These are phyloP conservation scores for Phytophthora sojae DNA, from an alignment of 352 stramenopile species.

Conservation along the genomic window DNA sequence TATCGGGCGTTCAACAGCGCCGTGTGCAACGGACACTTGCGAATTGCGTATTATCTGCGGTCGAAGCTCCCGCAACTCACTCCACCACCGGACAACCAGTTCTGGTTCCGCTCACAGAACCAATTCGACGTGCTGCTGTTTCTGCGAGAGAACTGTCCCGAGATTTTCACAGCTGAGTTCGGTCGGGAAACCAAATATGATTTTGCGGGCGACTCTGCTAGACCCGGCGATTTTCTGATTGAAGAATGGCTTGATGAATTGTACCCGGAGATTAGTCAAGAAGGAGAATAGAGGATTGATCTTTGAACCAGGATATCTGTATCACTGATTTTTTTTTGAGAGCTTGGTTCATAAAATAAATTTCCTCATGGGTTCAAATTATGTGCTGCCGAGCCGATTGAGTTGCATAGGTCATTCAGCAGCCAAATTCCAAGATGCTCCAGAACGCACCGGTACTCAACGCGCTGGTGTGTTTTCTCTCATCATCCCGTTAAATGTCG, in stretches of 20 bases:
- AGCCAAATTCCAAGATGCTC: too few species aligned
- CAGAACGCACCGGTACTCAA: too few species aligned
- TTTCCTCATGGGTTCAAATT: too few species aligned
- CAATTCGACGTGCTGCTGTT: background rate
- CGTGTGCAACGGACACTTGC: background rate
- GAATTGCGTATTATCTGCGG: background rate
- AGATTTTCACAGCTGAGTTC: background rate
- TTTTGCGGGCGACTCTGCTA: background rate
- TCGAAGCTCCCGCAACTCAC: background rate
- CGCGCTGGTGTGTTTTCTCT: too few species aligned
- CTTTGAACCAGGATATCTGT: too few species aligned
- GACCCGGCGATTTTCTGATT: background rate
- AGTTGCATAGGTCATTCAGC: too few species aligned
- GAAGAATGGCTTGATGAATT: background rate
- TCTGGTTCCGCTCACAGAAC: background rate
- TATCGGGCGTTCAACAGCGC: background rate
- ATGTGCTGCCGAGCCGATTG: too few species aligned
- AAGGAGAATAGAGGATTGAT: too few species aligned
- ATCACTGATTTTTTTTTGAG: too few species aligned
- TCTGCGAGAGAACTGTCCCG: background rate
- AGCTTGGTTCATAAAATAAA: too few species aligned
- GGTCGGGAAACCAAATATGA: background rate
- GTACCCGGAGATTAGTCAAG: too few species aligned
- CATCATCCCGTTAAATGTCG: too few species aligned
- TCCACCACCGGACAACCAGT: background rate